These are phyloP conservation scores for Lithohypha guttulata DNA, from an alignment of 2,329 filamentous ascomycete genomes.

Conservation along the genomic window DNA sequence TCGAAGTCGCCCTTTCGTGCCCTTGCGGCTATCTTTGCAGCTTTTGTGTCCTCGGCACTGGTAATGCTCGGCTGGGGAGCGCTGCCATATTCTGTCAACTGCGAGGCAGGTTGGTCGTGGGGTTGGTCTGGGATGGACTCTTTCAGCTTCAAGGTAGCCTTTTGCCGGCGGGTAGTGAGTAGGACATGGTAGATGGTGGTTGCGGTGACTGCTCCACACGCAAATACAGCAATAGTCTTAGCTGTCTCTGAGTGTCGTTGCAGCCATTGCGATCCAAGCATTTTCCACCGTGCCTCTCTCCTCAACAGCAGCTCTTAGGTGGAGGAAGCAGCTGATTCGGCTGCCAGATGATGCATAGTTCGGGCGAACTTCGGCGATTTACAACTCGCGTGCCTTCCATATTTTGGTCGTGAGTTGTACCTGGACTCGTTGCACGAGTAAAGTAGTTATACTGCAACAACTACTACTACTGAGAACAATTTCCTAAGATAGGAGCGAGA, in stretches of 20 bases:
- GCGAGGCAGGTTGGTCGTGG: conserved; percentile 18
- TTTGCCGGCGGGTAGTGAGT: conserved; percentile 45
- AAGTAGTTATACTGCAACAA: too few relatives aligned
- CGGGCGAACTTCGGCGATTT: too few relatives aligned
- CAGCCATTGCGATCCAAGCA: conserved; percentile 17
- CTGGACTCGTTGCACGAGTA: too few relatives aligned
- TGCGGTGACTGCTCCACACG: conserved; percentile 36
- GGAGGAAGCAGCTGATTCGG: too few relatives aligned
- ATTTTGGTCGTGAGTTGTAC: too few relatives aligned
- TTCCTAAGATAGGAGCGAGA: too few relatives aligned
- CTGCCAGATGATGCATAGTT: too few relatives aligned
- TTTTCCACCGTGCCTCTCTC: too few relatives aligned
- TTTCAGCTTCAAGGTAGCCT: conserved; percentile 48
- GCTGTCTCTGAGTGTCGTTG: conserved; percentile 14
- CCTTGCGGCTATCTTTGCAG: conserved; percentile 47
- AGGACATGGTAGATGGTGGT: conserved; percentile 43
- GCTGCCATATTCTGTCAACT: conserved; percentile 42
- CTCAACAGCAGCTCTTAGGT: too few relatives aligned
- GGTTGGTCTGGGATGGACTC: conserved; percentile 40
- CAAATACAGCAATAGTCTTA: conserved; percentile 25
- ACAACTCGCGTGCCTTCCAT: too few relatives aligned
- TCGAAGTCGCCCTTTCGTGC: conserved; percentile 55
- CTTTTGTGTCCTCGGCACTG: conserved; percentile 45
- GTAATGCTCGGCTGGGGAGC: conserved; percentile 22
- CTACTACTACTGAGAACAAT: too few relatives aligned